Percentiles rank a stretch among this genome's conserved stretches.
Evolutionary conservation across 169 alveolate species (phyloP).

Genomic region (Plasmodium gonderi): DNA sequence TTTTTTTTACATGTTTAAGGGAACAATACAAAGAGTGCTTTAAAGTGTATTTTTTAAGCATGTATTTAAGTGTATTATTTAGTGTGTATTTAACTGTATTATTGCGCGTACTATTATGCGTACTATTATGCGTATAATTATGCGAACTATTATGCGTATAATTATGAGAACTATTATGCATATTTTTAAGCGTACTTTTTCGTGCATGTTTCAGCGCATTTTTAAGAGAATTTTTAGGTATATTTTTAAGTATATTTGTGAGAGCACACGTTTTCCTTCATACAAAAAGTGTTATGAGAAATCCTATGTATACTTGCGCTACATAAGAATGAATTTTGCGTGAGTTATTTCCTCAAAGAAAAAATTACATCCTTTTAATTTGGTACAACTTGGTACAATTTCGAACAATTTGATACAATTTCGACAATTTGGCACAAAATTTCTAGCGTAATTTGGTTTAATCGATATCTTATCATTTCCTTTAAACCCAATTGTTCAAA

Average conservation of each 20-base stretch:
- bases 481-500: not conserved
- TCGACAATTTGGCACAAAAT: not conserved
- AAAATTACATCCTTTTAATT: not conserved
- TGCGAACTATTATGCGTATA: not conserved
- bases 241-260: not conserved
- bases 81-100: no score
- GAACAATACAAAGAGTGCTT: no score
- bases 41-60: no score
- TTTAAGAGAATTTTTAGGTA: not conserved
- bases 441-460: no score
- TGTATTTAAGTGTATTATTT: no score
- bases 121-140: not conserved
- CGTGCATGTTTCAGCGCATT: not conserved
- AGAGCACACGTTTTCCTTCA: not conserved
- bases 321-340: not conserved
- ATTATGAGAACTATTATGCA: not conserved
- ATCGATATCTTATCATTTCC: not conserved
- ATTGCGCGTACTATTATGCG: not conserved
- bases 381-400: not conserved
- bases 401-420: not conserved
- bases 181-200: not conserved
- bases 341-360: not conserved
- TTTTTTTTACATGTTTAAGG: no score
- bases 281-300: conserved; percentile 1
- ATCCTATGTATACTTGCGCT: not conserved